These are phyloP conservation scores for Tylopilus sp. DNA, from an alignment of 1,284 basidiomycete genomes.

Conservation along the genomic window DNA sequence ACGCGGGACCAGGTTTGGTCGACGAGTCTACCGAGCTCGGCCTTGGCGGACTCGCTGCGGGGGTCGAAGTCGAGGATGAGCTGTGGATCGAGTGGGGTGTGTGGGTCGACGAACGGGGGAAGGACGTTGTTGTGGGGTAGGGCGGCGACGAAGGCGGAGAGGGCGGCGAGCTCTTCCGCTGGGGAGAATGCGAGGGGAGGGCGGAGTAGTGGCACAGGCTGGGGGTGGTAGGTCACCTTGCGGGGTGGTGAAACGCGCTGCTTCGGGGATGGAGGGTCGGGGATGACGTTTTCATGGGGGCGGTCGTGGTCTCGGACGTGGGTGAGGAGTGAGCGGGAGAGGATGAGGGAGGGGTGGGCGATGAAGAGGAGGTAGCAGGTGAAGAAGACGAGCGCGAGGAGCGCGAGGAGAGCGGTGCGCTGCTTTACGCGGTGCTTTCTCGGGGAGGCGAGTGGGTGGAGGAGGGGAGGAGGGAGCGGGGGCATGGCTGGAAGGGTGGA, in stretches of 20 bases:
- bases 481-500: background rate
- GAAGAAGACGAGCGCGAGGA: constrained; percentile 47
- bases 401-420: constrained; percentile 50
- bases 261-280: constrained; percentile 7
- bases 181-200: constrained; percentile 46
- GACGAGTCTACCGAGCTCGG: constrained; percentile 55
- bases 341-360: constrained; percentile 40
- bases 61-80: constrained; percentile 84
- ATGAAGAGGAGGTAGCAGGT: constrained; percentile 53
- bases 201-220: constrained; percentile 23
- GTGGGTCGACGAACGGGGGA: constrained; percentile 63
- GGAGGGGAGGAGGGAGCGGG: constrained; percentile 20
- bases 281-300: constrained; percentile 16
- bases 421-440: constrained; percentile 34
- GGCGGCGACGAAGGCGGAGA: constrained; percentile 74
- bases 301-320: constrained; percentile 23
- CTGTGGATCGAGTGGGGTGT: constrained; percentile 67
- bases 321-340: constrained; percentile 38
- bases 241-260: constrained; percentile 23
- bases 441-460: constrained; percentile 25
- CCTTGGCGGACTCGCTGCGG: constrained; percentile 48
- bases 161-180: constrained; percentile 72
- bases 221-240: constrained; percentile 24
- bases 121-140: constrained; percentile 78
- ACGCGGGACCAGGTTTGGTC: constrained; percentile 67